Evolutionary conservation across 352 stramenopile species (phyloP).

Genomic region (Phytophthora sojae): DNA sequence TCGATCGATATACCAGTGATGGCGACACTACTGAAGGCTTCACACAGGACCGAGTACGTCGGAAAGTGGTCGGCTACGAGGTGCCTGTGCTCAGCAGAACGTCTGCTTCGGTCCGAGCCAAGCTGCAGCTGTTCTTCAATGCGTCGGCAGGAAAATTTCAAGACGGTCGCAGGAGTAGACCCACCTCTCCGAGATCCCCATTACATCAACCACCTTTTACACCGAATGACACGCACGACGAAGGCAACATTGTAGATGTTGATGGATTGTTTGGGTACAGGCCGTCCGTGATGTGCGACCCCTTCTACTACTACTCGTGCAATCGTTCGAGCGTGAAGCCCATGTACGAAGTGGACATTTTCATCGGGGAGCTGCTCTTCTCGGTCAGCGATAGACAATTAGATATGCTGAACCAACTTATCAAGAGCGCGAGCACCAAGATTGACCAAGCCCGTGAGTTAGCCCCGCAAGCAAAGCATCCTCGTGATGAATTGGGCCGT

Average conservation of each 20-base stretch:
- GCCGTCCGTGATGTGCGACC: slow-evolving; percentile 64
- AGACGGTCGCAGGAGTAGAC: slow-evolving; percentile 24
- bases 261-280: slow-evolving; percentile 47
- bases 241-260: slow-evolving; percentile 41
- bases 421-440: slow-evolving; percentile 49
- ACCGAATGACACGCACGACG: not conserved
- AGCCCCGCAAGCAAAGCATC: slow-evolving; percentile 1
- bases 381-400: slow-evolving; percentile 86
- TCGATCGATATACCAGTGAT: slow-evolving; percentile 83
- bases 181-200: slow-evolving; percentile 23
- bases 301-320: slow-evolving; percentile 77
- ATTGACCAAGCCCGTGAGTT: slow-evolving; percentile 25
- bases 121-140: slow-evolving; percentile 56
- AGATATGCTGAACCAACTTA: slow-evolving; percentile 79
- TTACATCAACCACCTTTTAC: slow-evolving; percentile 11
- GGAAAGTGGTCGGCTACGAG: slow-evolving; percentile 85
- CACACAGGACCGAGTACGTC: slow-evolving; percentile 48
- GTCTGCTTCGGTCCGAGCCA: slow-evolving; percentile 65
- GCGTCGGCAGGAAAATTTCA: slow-evolving; percentile 11
- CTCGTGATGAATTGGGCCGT: not conserved
- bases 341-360: slow-evolving; percentile 77
- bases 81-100: slow-evolving; percentile 79
- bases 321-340: slow-evolving; percentile 46
- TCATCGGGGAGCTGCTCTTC: slow-evolving; percentile 75
- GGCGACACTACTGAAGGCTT: slow-evolving; percentile 33